These are phyloP conservation scores for Fusarium illudens DNA, from an alignment of 2,329 filamentous ascomycete species.

Conservation along the genomic window DNA sequence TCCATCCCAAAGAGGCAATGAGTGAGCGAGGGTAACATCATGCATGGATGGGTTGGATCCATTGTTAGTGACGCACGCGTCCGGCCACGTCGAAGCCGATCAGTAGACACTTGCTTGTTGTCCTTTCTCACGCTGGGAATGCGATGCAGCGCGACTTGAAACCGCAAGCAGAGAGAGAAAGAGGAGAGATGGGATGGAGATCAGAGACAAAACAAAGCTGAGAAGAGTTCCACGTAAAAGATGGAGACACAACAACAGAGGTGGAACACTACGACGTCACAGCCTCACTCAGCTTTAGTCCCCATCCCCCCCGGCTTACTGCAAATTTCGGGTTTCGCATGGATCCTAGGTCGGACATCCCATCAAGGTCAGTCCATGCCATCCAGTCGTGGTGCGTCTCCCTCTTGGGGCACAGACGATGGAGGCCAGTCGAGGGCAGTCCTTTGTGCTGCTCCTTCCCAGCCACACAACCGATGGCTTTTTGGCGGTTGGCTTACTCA, in stretches of 20 bases:
- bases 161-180: not conserved
- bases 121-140: not conserved
- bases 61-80: not conserved
- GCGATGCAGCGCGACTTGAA: not conserved
- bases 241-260: not conserved
- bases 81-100: not conserved
- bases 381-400: not conserved
- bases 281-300: conserved; percentile 1
- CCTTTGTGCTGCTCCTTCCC: not conserved
- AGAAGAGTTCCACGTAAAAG: not conserved
- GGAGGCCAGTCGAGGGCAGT: not conserved
- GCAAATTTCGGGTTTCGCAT: not conserved
- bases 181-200: not conserved
- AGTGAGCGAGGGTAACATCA: not conserved
- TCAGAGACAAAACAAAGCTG: not conserved
- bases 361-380: conserved; percentile 3
- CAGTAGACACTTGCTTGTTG: not conserved
- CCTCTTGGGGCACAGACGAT: no score
- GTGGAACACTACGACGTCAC: conserved; percentile 25
- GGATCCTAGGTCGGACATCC: not conserved
- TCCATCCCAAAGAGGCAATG: not conserved
- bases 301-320: not conserved
- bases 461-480: not conserved
- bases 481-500: not conserved
- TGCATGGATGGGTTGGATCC: no score